Evolutionary conservation across 352 stramenopile species (phyloP).

Genomic region (Pythium angustatum): DNA sequence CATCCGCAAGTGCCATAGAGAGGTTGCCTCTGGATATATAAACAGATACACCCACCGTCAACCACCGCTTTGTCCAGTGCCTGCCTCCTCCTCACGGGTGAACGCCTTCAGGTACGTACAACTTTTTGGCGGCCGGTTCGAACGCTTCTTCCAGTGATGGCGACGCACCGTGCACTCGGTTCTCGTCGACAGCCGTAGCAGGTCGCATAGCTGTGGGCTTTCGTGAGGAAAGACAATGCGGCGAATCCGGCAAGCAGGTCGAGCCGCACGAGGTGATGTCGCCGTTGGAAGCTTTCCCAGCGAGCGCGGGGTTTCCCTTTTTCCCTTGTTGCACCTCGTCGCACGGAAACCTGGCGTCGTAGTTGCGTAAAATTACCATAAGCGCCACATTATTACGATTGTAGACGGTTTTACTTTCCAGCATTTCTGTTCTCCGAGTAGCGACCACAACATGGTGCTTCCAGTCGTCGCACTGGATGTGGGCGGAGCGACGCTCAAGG

Average conservation of each 20-base stretch:
- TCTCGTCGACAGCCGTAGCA: too few species aligned
- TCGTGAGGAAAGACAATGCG: background rate
- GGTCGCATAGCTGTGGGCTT: too few species aligned
- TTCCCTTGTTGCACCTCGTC: constrained; percentile 8
- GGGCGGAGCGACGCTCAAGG: constrained; percentile 65
- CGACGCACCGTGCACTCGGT: background rate
- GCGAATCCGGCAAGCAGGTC: background rate
- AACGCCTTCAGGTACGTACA: too few species aligned
- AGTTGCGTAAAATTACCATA: background rate
- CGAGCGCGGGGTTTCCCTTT: background rate
- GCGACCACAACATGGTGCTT: constrained; percentile 12
- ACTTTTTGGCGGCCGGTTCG: background rate
- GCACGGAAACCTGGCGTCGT: background rate
- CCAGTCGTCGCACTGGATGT: constrained; percentile 55
- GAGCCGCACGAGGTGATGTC: too few species aligned
- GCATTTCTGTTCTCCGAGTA: too few species aligned
- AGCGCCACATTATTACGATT: too few species aligned
- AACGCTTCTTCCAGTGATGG: constrained; percentile 9
- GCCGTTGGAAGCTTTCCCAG: background rate
- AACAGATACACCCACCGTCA: background rate
- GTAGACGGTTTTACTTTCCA: too few species aligned
- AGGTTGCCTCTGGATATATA: background rate
- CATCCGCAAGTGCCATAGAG: constrained; percentile 14
- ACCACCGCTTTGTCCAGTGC: too few species aligned
- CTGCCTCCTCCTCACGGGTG: too few species aligned